These are phyloP conservation scores for Fusarium incarnatum DNA, from an alignment of 2,329 filamentous ascomycete species.

Conservation along the genomic window DNA sequence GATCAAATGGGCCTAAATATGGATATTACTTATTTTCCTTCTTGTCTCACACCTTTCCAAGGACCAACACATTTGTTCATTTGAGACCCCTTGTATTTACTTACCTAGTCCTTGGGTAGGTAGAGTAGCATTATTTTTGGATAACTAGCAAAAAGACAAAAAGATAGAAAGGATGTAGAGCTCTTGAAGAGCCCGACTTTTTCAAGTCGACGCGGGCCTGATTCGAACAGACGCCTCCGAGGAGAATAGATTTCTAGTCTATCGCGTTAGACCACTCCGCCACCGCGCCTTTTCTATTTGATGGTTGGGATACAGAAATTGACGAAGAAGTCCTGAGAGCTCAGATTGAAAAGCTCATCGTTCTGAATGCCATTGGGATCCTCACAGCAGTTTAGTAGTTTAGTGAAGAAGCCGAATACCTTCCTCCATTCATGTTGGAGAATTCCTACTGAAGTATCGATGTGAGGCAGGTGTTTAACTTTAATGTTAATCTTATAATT, in stretches of 20 bases:
- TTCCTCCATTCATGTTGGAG: background rate
- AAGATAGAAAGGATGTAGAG: background rate
- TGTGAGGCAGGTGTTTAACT: background rate
- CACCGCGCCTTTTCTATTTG: constrained; percentile 41
- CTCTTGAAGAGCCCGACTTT: background rate
- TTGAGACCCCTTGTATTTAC: background rate
- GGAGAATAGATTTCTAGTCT: constrained; percentile 51
- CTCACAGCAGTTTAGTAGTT: background rate
- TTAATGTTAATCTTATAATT: background rate
- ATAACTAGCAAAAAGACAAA: background rate
- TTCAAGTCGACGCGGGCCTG: constrained; percentile 47
- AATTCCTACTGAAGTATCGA: background rate
- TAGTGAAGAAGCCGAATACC: background rate
- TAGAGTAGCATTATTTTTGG: background rate
- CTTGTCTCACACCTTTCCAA: background rate
- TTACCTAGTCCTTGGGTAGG: background rate
- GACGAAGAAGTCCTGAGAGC: fast-evolving
- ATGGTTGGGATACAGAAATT: background rate
- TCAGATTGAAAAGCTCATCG: background rate
- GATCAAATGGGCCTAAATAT: background rate
- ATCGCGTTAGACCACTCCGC: constrained; percentile 51
- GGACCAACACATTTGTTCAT: background rate
- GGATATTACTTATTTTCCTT: background rate
- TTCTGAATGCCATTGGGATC: background rate
- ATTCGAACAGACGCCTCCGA: constrained; percentile 52